Evolutionary conservation across 805 yeast species (phyloP), one percentile per base, ranked within the genome.

Genomic region (Jamesozyma gamospora): DNA sequence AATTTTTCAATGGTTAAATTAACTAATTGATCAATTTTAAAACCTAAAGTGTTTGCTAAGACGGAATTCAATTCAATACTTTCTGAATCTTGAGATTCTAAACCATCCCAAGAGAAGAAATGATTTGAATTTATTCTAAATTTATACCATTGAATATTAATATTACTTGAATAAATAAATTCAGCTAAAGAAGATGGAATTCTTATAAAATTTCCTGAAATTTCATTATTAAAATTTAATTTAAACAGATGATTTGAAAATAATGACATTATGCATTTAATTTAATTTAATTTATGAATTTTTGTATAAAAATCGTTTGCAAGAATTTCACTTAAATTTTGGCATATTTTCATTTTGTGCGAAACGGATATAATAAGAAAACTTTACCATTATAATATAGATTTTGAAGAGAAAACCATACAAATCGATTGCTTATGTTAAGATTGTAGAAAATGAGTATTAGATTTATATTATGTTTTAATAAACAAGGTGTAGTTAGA

Each of bases 401-500:
- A 31, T 16, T 31, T 12, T 31, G 34, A 12, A 9, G 28, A 26
- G 28, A 9, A 26, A 12, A 12, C 11, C 12, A 9, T 12, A 28
- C 7, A 12, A 28, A 7, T 8, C 31, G 9, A 30, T n/a, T 28
- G 28, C 21, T 7, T 25, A 11, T 14, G 15, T 15, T 26, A 28
- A 13, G 21, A 34, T 11, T 3, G 24, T 2, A 25, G 13, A 15
- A 14, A 9, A 86, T 87, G 95, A 71, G 85, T 4, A 72, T 88
- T 14, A 87, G 85, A 48, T 90, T 75, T 63, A 69, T 90, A 31
- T 62, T 88, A 32, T 81, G 90, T 34, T 78, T 90, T 58, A 90
- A 90, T 58, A 72, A 95, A 42, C 96, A 90, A 63, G 97, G 98
- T n/a, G 83, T 83, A 48, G 76, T 90, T 17, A 73, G 98, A 43